A percentile compares a stretch with the other conserved stretches of the same genome.
phyloP scores from a whole-genome alignment of 345 rosid genomes.

The Rhodamnia argentea region DNA sequence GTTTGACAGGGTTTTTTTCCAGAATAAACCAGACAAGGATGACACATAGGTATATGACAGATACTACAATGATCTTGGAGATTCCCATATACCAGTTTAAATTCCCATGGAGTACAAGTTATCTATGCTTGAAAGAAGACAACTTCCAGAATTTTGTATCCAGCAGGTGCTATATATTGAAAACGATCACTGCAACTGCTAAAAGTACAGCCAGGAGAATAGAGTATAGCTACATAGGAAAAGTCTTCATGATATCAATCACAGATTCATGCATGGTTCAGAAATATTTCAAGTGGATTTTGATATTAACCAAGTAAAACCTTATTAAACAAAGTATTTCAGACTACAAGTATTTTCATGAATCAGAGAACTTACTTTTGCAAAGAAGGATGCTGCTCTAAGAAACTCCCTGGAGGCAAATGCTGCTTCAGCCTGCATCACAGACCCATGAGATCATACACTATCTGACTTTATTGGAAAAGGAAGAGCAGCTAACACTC shows the following conservation, averaged over 20 bases:
- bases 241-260: neutral
- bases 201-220: neutral
- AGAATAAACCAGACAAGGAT: neutral
- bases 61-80: neutral
- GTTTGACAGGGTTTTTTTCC: neutral
- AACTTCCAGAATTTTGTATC: neutral
- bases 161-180: neutral
- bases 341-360: neutral
- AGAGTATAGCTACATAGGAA: neutral
- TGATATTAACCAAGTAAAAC: neutral
- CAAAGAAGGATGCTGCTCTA: slow-evolving; percentile 92
- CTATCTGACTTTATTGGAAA: neutral
- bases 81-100: neutral
- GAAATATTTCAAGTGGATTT: neutral
- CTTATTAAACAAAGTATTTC: neutral
- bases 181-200: neutral
- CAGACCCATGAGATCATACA: slow-evolving; percentile 17
- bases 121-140: neutral
- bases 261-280: neutral
- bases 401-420: slow-evolving; percentile 74
- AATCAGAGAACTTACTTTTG: slow-evolving; percentile 51
- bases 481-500: neutral
- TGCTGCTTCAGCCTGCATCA: slow-evolving; percentile 91
- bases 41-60: neutral
- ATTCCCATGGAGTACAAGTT: neutral